Conservation (phyloP, 768 basidiomycete genomes). For the Chiua virens region DNA sequence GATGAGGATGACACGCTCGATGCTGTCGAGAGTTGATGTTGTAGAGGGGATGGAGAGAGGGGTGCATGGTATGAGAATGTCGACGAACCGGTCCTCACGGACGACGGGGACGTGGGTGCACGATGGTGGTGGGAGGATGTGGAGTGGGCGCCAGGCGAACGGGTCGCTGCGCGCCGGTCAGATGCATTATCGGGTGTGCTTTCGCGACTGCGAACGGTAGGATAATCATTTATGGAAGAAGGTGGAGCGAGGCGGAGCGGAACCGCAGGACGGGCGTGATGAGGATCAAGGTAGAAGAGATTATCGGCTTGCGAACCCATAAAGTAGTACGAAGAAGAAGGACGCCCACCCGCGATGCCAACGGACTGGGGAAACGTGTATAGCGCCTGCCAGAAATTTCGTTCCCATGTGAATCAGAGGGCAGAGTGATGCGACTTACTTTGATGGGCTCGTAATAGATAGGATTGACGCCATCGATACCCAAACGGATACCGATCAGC, state of each 20-base stretch:
- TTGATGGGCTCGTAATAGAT: constrained; percentile 89
- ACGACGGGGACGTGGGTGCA: constrained; percentile 50
- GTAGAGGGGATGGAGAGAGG: constrained; percentile 62
- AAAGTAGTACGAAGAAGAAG: constrained; percentile 98
- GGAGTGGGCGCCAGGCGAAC: constrained; percentile 24
- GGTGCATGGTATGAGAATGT: constrained; percentile 59
- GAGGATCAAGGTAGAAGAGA: constrained; percentile 81
- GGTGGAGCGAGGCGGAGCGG: constrained; percentile 58
- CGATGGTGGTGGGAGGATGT: constrained; percentile 32
- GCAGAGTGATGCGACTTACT: constrained; percentile 35
- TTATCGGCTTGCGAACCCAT: constrained; percentile 89
- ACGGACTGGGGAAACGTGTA: constrained; percentile 95
- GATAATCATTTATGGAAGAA: constrained; percentile 22
- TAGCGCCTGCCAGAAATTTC: constrained; percentile 51
- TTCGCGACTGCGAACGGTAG: constrained; percentile 24
- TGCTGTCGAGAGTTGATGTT: constrained; percentile 56
- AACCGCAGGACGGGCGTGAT: constrained; percentile 75
- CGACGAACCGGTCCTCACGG: constrained; percentile 48
- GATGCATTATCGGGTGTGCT: constrained; percentile 33
- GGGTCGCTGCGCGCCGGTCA: constrained; percentile 24
- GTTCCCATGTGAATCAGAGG: not conserved
- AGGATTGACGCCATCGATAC: constrained; percentile 92
- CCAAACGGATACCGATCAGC: constrained; percentile 82
- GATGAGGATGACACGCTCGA: constrained; percentile 34
- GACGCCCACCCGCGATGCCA: constrained; percentile 95